Evolutionary conservation across 768 basidiomycete genomes (phyloP).

Genomic region (Rhodosporidiobolus odoratus): DNA sequence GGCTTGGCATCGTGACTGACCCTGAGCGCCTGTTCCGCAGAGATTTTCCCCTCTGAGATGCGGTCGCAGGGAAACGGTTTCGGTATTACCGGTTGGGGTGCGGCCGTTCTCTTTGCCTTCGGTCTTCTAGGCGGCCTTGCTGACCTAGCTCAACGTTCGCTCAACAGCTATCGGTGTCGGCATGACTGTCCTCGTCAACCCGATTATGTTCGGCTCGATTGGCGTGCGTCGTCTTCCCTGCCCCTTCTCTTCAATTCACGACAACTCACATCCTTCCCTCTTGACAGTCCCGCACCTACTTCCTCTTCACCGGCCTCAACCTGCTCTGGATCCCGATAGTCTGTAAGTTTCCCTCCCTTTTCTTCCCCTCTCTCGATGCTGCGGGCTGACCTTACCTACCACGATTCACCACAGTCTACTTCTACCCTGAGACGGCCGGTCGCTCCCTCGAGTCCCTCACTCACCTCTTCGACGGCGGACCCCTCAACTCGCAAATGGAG

Average conservation of each 20-base stretch:
- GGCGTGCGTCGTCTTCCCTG: background rate
- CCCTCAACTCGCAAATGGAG: slow-evolving; percentile 19
- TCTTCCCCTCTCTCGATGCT: background rate
- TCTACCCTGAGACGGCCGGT: slow-evolving; percentile 21
- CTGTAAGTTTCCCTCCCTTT: background rate
- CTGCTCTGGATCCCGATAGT: slow-evolving; percentile 27
- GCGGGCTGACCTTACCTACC: background rate
- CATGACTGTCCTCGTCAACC: slow-evolving; percentile 30
- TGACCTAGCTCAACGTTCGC: background rate
- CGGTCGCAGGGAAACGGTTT: slow-evolving; percentile 40
- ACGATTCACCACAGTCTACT: slow-evolving; percentile 5
- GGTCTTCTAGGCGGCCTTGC: background rate
- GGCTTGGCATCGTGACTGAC: background rate
- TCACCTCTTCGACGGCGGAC: slow-evolving; percentile 14
- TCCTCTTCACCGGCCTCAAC: slow-evolving; percentile 34
- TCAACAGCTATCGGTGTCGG: slow-evolving; percentile 22
- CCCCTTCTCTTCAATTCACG: background rate
- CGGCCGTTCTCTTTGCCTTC: background rate
- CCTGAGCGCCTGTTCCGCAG: slow-evolving; percentile 13
- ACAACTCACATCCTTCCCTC: background rate
- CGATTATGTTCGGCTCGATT: slow-evolving; percentile 34
- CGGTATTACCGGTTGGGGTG: slow-evolving; percentile 39
- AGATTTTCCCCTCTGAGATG: slow-evolving; percentile 39
- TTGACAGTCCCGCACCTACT: slow-evolving; percentile 30
- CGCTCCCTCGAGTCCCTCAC: slow-evolving; percentile 27